Evolutionary conservation across 1,284 basidiomycete genomes (phyloP).

Genomic region (Ceratobasidium sp.): DNA sequence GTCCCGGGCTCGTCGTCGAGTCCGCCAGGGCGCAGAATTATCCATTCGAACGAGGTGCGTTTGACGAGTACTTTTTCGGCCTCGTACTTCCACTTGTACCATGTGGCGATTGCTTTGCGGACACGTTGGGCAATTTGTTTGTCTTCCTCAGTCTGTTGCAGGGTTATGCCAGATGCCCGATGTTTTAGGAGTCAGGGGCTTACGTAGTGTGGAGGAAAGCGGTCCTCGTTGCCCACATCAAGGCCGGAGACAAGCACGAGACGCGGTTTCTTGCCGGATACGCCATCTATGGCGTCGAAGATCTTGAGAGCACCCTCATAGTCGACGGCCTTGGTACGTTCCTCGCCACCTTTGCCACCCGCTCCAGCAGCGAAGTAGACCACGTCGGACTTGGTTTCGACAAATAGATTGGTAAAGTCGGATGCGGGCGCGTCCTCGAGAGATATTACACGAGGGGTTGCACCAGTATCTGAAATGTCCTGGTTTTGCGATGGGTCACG

Average conservation of each 20-base stretch:
- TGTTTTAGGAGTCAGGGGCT: slow-evolving; percentile 37
- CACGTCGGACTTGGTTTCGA: slow-evolving; percentile 56
- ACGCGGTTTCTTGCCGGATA: slow-evolving; percentile 53
- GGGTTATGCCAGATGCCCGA: slow-evolving; percentile 29
- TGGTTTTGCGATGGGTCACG: slow-evolving; percentile 56
- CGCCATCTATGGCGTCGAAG: slow-evolving; percentile 70
- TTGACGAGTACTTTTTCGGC: slow-evolving; percentile 70
- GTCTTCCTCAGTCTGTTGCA: slow-evolving; percentile 57
- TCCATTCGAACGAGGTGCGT: slow-evolving; percentile 68
- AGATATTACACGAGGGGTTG: slow-evolving; percentile 63
- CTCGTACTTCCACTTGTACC: slow-evolving; percentile 70
- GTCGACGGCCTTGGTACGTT: slow-evolving; percentile 69
- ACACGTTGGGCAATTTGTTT: slow-evolving; percentile 55
- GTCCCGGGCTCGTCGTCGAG: slow-evolving; percentile 62
- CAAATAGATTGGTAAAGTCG: slow-evolving; percentile 60
- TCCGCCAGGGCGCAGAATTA: slow-evolving; percentile 70
- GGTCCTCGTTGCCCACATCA: slow-evolving; percentile 64
- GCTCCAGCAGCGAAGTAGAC: slow-evolving; percentile 75
- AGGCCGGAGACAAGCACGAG: slow-evolving; percentile 69
- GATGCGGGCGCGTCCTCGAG: slow-evolving; percentile 61
- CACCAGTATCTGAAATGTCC: slow-evolving; percentile 57
- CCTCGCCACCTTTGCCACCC: slow-evolving; percentile 62
- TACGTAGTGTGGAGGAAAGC: slow-evolving; percentile 65
- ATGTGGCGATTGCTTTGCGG: slow-evolving; percentile 55
- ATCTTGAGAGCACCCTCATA: slow-evolving; percentile 74